A percentile compares a stretch with the other conserved stretches of the same genome.
phyloP scores from a whole-genome alignment of 768 basidiomycete genomes.

The Daedalea quercina region DNA sequence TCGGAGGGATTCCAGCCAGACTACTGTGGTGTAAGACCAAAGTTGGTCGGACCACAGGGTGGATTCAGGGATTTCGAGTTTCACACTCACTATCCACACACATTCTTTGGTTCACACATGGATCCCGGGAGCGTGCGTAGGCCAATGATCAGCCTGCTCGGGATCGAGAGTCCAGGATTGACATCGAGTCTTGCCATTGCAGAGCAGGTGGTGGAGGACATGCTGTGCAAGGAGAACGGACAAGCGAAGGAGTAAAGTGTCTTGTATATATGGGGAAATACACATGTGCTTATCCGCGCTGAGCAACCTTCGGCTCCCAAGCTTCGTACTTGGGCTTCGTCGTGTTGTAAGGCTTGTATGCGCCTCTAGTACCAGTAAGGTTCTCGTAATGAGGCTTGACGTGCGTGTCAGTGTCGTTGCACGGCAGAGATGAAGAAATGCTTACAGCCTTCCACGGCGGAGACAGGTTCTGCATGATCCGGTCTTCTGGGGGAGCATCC shows the following conservation, averaged over 20 bases:
- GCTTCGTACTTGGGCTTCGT: conserved; percentile 71
- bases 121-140: conserved; percentile 17
- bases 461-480: conserved; percentile 56
- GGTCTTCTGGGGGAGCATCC: conserved; percentile 71
- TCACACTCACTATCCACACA: conserved; percentile 53
- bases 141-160: conserved; percentile 74
- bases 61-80: conserved; percentile 86
- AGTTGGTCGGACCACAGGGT: conserved; percentile 64
- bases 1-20: conserved; percentile 66
- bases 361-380: conserved; percentile 88
- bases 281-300: conserved; percentile 29
- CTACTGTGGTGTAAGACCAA: conserved; percentile 84
- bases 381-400: conserved; percentile 78
- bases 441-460: conserved; percentile 84
- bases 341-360: conserved; percentile 87
- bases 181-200: conserved; percentile 86
- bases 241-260: conserved; percentile 7
- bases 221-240: conserved; percentile 27
- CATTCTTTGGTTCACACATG: conserved; percentile 19
- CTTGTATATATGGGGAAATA: background rate
- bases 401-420: background rate
- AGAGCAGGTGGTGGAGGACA: conserved; percentile 66
- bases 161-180: conserved; percentile 90
- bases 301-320: conserved; percentile 72
- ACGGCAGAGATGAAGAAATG: conserved; percentile 8